Percentiles rank a stretch among this genome's conserved stretches.
phyloP scores from a whole-genome alignment of 306 rosid genomes.

The Inga oerstediana region DNA sequence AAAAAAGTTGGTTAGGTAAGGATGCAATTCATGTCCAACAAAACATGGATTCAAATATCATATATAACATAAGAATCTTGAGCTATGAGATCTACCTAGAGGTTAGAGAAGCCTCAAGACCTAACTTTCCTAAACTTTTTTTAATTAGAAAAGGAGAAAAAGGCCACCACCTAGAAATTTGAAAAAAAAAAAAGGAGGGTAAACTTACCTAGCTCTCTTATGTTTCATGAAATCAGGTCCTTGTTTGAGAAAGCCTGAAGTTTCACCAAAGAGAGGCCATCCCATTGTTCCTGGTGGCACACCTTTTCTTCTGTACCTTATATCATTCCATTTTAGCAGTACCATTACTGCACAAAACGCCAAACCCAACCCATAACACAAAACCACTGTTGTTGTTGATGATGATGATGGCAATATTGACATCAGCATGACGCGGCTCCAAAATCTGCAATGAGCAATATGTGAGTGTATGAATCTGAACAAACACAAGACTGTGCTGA shows the following conservation, averaged over 20 bases:
- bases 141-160: neutral
- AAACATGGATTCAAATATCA: neutral
- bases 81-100: neutral
- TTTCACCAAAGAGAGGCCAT: constrained; percentile 82
- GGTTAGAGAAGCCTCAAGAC: neutral
- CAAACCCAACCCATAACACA: constrained; percentile 36
- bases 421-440: constrained; percentile 37
- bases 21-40: neutral
- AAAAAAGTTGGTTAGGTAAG: neutral
- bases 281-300: constrained; percentile 89
- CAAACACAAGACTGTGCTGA: constrained; percentile 9
- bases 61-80: neutral
- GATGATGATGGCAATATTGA: constrained; percentile 22
- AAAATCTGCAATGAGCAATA: neutral
- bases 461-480: neutral
- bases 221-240: constrained; percentile 78
- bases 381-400: neutral
- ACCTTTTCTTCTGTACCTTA: constrained; percentile 55
- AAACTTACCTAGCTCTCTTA: constrained; percentile 59
- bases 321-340: constrained; percentile 62
- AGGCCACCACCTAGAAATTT: neutral
- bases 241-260: constrained; percentile 58
- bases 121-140: neutral
- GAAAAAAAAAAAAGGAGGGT: fast-evolving
- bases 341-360: constrained; percentile 50